A percentile compares a stretch with the other conserved stretches of the same genome.
Conservation (phyloP, 371 early-diverging fungal species). For the Batkoa obscura region DNA sequence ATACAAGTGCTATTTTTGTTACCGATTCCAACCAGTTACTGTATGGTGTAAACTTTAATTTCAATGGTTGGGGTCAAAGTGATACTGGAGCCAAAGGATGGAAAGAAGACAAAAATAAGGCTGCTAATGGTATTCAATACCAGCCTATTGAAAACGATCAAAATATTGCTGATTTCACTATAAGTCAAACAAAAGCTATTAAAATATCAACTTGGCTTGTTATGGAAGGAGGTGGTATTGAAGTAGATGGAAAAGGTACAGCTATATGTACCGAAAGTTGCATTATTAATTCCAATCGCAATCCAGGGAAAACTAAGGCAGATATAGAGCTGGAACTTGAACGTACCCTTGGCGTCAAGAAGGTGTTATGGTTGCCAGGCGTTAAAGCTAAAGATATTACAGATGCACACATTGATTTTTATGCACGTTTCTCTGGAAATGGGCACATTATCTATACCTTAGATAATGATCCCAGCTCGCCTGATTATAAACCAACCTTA, state of each 20-base stretch:
- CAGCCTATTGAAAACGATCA: conserved; percentile 1
- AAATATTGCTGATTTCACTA: conserved; percentile 3
- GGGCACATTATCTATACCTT: conserved; percentile 10
- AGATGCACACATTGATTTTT: conserved; percentile 11
- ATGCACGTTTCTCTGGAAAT: conserved; percentile 11
- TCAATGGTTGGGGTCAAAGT: conserved; percentile 12
- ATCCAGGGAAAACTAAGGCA: conserved; percentile 9
- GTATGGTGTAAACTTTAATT: conserved; percentile 9
- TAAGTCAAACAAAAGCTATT: not conserved
- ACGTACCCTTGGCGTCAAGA: conserved; percentile 6
- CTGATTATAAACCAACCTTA: conserved; percentile 9
- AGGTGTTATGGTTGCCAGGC: conserved; percentile 11
- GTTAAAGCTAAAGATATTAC: conserved; percentile 12
- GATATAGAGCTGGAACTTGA: conserved; percentile 8
- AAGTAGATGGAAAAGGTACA: conserved; percentile 12
- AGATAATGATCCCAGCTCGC: conserved; percentile 7
- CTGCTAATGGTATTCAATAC: conserved; percentile 5
- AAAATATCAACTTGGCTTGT: conserved; percentile 6
- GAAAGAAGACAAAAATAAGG: not conserved
- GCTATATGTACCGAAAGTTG: conserved; percentile 10
- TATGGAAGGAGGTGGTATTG: conserved; percentile 10
- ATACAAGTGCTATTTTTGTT: conserved; percentile 9
- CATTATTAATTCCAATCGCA: conserved; percentile 11
- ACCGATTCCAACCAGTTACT: conserved; percentile 1
- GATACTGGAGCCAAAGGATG: conserved; percentile 6